Conservation (phyloP, 306 rosid genomes). For the Citrullus amarus region DNA sequence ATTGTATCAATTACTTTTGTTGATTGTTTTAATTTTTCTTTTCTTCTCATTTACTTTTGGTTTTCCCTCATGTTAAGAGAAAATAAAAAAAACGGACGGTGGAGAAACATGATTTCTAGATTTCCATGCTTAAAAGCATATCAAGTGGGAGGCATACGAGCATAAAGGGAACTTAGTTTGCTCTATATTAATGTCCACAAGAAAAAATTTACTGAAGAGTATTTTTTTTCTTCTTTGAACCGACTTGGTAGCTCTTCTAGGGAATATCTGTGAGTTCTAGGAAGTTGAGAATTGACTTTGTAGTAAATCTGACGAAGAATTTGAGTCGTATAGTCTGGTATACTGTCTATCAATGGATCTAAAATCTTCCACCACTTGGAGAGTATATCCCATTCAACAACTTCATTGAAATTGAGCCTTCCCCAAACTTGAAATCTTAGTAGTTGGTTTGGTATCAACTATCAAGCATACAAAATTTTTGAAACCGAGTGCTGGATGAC, state of each 20-base stretch:
- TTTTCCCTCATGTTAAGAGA: neutral
- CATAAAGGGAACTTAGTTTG: neutral
- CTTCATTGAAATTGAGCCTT: neutral
- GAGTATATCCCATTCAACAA: neutral
- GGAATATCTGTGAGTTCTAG: neutral
- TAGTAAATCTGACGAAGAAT: neutral
- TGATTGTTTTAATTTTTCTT: neutral
- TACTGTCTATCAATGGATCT: neutral
- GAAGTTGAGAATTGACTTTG: neutral
- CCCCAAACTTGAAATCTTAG: neutral
- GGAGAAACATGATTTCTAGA: neutral
- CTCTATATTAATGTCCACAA: neutral
- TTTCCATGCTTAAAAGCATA: neutral
- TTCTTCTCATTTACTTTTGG: too few species aligned
- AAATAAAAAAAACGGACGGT: too few species aligned
- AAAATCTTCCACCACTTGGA: neutral
- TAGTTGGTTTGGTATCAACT: neutral
- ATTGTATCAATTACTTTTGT: neutral
- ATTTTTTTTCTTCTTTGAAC: neutral
- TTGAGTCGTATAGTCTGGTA: neutral
- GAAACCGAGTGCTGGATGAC: neutral
- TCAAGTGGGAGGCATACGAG: neutral
- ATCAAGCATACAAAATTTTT: neutral
- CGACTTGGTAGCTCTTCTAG: neutral
- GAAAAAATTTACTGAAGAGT: neutral